A percentile compares a stretch with the other conserved stretches of the same genome.
Conservation (phyloP, 768 basidiomycete species). For the Kwoniella sp. region DNA sequence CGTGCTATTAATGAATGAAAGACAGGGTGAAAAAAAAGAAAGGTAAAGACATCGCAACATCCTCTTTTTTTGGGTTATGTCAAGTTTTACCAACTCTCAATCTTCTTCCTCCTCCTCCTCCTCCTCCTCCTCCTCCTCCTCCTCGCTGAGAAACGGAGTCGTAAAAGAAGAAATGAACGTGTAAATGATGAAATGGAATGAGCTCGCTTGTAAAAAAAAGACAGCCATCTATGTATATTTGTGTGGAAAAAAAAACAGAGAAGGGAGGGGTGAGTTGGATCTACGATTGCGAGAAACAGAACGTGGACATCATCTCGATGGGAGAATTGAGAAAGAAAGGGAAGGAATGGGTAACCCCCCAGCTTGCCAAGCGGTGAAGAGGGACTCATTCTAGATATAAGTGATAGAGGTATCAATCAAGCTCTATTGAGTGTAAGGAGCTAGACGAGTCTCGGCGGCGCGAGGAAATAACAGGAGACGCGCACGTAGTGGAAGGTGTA, state of each 20-base stretch:
- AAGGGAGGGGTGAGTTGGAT: background rate
- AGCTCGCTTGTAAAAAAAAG: too few relatives aligned
- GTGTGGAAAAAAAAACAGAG: background rate
- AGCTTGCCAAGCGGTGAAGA: background rate
- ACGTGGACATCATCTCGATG: background rate
- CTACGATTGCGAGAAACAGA: background rate
- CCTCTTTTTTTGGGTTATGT: too few relatives aligned
- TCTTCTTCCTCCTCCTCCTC: background rate
- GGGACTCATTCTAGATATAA: background rate
- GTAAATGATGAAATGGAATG: too few relatives aligned
- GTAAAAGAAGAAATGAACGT: background rate
- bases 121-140: background rate
- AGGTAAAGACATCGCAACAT: too few relatives aligned
- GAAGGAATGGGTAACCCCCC: background rate
- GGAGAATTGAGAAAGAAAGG: background rate
- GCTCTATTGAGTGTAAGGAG: too few relatives aligned
- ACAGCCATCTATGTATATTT: conserved; percentile 4
- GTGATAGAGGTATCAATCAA: background rate
- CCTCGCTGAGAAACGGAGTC: background rate
- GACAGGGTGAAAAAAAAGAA: background rate
- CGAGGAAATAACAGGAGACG: conserved; percentile 1
- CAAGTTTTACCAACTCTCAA: background rate
- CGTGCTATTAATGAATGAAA: too few relatives aligned
- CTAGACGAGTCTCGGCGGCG: too few relatives aligned
- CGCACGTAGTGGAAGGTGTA: background rate